Evolutionary conservation across 257 asterid genomes (phyloP), one percentile per base, ranked within the genome.

Genomic region (Ajuga chamaepitys): DNA sequence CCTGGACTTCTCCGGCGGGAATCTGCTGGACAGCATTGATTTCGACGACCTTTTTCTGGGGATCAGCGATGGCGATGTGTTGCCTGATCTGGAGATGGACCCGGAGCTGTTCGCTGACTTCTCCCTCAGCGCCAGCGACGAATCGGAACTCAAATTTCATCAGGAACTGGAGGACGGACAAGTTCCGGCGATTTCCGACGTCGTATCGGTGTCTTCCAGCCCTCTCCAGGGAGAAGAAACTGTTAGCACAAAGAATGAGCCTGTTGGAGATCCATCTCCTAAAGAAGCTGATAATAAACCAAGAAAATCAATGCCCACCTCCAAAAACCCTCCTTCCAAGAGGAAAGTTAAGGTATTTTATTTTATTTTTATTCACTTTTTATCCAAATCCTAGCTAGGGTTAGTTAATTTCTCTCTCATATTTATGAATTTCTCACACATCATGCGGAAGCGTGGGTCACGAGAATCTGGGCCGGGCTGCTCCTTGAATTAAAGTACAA

Each of bases 71-170:
- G 96, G 80, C 14, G 93, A 78, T 47, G 64, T 73, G 52, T 52
- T 86, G 55, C 92, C 91, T 1, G 96, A 91, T 80, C 67, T 91
- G 86, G 95, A 88, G 48, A 88, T 88, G 95, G 96, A 91, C 76
- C 73, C 85, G 0, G 89, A 86, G 26, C 77, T 81, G 11, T 75
- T 85, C 3, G 88, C 87, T n/a, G 96, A 87, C 2, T 82, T 81
- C 58, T 88, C 96, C 1, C 74, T 74, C 12, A 77, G 70, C 26
- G 75, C 62, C 0, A 76, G 75, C 0, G 84, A 77, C 10, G 86
- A 81, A 35, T 80, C 84, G 1, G 86, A 80, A 18, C 62, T 72
- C 12, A 78, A 68, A 26, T 59, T 62, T 13, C 51, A 78, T 1
- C 52, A 75, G 9, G 69, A 66, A 63, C 24, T 18, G 11, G 69